Evolutionary conservation across 805 yeast genomes (phyloP), one percentile per base, ranked within the genome.

Genomic region (Candida maltosa): DNA sequence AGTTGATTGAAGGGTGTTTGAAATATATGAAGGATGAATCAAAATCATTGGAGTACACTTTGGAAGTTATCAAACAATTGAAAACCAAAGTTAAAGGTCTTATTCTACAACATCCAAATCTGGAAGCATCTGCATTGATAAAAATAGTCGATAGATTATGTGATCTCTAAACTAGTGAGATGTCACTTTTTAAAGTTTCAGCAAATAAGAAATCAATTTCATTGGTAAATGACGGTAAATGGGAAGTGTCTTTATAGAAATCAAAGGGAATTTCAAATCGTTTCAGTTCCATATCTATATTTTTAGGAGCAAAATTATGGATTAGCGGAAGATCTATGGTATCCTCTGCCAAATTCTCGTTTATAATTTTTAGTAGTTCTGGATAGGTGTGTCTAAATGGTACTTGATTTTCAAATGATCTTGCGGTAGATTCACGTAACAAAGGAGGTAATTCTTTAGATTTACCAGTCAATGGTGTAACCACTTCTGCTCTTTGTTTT

Each of bases 181-280:
- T n/a, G n/a, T 26, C 23, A 21, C 10, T 21, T 10, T 21, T 21
- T 10, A 21, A 21, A 8, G 10, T 8, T 10, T 21, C 23, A 21
- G 23, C 47, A 25, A 57, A 52, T 32, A 55, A 57, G 16, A 39
- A 29, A 41, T 58, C 62, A 16, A 57, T 44, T 31, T 53, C 60
- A 12, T 30, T 34, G 19, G 39, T 33, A 31, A 29, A 26, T 26
- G 19, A 7, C 16, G 3, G 29, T 26, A 6, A 8, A 5, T 7
- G 7, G 11, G 12, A 16, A 15, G 11, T 15, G 15, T 16, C 36
- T n/a, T n/a, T n/a, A 14, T 39, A 41, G 17, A 7, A 40, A 5
- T 37, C 40, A 12, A 31, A 28, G 4, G 40, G 39, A 6, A 52
- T 26, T 5, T 26, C 39, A 23, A 57, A 58, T 15, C 51, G 29